Evolutionary conservation across 148 eudicot species (phyloP), one percentile per base, ranked within the genome.

Genomic region (Chenopodium suecicum): DNA sequence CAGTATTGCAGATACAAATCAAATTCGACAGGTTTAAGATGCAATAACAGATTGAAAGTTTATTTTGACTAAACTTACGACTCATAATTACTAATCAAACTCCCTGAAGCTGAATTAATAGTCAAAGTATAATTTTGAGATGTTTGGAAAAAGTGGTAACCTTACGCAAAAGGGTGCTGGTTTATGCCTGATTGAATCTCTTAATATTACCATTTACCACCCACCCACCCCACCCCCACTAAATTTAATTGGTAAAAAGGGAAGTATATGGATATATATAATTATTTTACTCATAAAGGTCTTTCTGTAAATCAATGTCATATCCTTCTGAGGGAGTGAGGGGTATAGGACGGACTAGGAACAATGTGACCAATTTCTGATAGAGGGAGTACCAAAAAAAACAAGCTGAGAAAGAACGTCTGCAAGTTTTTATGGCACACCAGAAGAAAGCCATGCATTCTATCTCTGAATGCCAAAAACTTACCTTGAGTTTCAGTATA

Each of bases 401-500:
- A 48, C 4, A 2, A 70, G 47, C 48, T 5, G 10, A 37, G 73
- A 34, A 68, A 37, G n/a, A 34, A 70, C 3, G 9, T 12, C 47
- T 37, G 11, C 23, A 62, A 58, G 9, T 7, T 32, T 34, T 9
- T 19, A 70, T 7, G 25, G 50, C 1, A 70, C 48, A 37, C 27
- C 52, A 7, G 27, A 56, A 37, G 5, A 29, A 20, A 23, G 23
- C 23, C 34, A 29, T 48, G 34, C 20, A 74, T 17, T 12, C 25
- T 3, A 25, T 10, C 2, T 16, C 22, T 22, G 0, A 66, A 79
- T 76, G 76, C 44, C 54, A 65, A 74, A 62, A 37, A 82, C 89
- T 44, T 75, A 93, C 99, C 97, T 94, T 91, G 70, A 95, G 93
- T 76, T 88, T 84, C 69, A 86, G 72, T 76, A 89, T 79, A 79